phyloP scores from a whole-genome alignment of 768 basidiomycete genomes.

The Lanmaoa pseudosensibilis region DNA sequence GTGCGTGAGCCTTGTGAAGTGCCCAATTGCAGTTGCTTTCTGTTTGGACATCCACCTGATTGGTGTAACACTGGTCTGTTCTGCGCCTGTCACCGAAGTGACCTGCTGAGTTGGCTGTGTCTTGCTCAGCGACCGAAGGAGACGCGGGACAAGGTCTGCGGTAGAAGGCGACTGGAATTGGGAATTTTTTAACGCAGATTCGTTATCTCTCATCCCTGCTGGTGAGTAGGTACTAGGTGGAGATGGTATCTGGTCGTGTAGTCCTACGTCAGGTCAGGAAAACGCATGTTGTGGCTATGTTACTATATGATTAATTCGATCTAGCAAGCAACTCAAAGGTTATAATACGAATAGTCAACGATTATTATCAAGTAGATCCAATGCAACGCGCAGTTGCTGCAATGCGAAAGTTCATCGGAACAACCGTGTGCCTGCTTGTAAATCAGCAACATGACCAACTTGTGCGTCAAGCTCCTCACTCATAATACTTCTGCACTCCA shows the following conservation, averaged over 20 bases:
- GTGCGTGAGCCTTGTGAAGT: constrained; percentile 19
- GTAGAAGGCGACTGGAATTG: background rate
- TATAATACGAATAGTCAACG: constrained; percentile 1
- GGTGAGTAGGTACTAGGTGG: background rate
- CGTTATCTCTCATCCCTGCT: constrained; percentile 7
- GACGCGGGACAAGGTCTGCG: constrained; percentile 4
- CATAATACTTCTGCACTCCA: constrained; percentile 65
- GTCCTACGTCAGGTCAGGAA: background rate
- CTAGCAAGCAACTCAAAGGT: background rate
- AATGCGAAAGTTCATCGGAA: constrained; percentile 74
- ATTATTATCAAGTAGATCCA: constrained; percentile 29
- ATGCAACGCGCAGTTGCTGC: constrained; percentile 79
- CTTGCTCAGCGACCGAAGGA: constrained; percentile 25
- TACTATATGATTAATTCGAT: background rate
- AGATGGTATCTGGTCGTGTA: background rate
- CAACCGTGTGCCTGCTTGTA: constrained; percentile 63
- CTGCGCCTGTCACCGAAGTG: constrained; percentile 1
- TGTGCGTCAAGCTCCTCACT: constrained; percentile 44
- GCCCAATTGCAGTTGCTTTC: constrained; percentile 13
- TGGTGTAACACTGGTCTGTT: constrained; percentile 6
- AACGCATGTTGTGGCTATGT: constrained; percentile 18
- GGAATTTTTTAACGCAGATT: background rate
- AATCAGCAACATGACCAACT: constrained; percentile 12
- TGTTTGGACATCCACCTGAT: constrained; percentile 16
- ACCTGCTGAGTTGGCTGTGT: constrained; percentile 17